phyloP scores from a whole-genome alignment of 176 grass and related monocot genomes.

The Eleusine coracana region DNA sequence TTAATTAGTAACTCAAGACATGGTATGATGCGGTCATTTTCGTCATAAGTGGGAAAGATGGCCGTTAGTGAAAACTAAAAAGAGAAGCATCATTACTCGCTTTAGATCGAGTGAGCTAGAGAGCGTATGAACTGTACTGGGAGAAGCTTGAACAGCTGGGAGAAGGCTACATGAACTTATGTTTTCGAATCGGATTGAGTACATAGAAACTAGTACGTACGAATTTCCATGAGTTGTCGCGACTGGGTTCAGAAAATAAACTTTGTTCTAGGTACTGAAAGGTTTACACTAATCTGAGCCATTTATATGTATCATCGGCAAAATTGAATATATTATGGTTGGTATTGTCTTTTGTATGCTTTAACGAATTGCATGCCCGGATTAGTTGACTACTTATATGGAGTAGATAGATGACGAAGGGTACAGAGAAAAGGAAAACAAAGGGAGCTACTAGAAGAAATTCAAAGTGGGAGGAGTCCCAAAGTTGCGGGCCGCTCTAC shows the following conservation, averaged over 20 bases:
- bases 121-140: background rate
- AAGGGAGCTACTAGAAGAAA: background rate
- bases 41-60: slow-evolving; percentile 29
- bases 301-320: too few relatives aligned
- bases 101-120: background rate
- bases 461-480: background rate
- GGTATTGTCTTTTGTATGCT: too few relatives aligned
- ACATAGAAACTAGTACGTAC: too few relatives aligned
- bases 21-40: slow-evolving; percentile 9
- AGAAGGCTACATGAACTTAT: too few relatives aligned
- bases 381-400: background rate
- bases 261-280: too few relatives aligned
- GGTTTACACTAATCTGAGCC: too few relatives aligned
- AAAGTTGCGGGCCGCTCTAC: background rate
- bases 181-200: too few relatives aligned
- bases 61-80: slow-evolving; percentile 37
- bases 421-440: background rate
- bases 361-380: background rate
- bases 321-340: too few relatives aligned
- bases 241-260: too few relatives aligned
- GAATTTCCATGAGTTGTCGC: too few relatives aligned
- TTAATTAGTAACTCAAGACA: slow-evolving; percentile 10
- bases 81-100: slow-evolving; percentile 29
- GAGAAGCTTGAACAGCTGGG: too few relatives aligned
- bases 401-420: background rate